Evolutionary conservation across 179 eudicot species (phyloP), one percentile per base, ranked within the genome.

Genomic region (Camellia oleifera): DNA sequence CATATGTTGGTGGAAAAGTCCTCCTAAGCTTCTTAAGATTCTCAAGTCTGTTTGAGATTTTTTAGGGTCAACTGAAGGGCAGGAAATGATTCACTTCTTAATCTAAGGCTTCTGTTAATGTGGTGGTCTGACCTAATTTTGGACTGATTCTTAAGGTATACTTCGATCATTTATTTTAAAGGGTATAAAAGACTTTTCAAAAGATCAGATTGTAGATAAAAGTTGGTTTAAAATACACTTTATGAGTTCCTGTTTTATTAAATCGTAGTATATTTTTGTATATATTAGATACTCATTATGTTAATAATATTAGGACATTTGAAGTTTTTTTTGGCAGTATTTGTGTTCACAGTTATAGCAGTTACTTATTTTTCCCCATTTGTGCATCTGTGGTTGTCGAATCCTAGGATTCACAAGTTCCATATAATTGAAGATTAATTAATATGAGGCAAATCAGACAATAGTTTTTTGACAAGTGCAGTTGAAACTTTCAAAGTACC

Each of bases 401-500:
- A 11, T 64, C 20, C 57, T 20, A 12, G 23, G 57, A 12, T 45
- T 76, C 7, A 4, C 40, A 23, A 62, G 58, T 52, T 50, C 5
- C 32, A 2, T 66, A 10, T 66, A 12, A 26, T 26, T 77, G 23
- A 26, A 32, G 52, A 66, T 32, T 14, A 32, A 67, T 52, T 8
- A 9, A 58, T 48, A 23, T 46, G 7, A 57, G 72, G 72, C 86
- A 79, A 80, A 74, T 23, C 78, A 69, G 46, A 48, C 53, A 73
- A 72, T 26, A 70, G 60, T 71, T 58, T 84, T 5, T 45, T 26
- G 13, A 83, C 77, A 70, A 62, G 65, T n/a, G 62, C 82, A 61
- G 88, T 80, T 74, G 83, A 83, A 66, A 73, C 80, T 78, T 70
- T 63, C 56, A 14, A 67, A 57, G 65, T 57, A 60, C 80, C 83